Conservation (phyloP, 805 yeast genomes). For the Saccharomycopsis guyanensis region DNA sequence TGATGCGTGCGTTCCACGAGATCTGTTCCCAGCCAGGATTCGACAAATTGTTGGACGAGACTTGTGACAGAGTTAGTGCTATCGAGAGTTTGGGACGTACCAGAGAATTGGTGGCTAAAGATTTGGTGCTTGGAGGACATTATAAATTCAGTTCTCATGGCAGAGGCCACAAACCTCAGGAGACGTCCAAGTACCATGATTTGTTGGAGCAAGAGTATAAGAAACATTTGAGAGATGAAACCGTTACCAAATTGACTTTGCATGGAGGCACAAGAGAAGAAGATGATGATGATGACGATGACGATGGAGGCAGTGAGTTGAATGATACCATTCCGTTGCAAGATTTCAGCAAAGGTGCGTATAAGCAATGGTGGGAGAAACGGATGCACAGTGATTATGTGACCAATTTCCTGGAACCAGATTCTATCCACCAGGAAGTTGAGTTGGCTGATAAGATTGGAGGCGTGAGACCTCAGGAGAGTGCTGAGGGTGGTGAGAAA, state of each 20-base stretch:
- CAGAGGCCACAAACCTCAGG: conserved; percentile 3
- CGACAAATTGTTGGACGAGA: conserved; percentile 54
- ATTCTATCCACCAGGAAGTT: not conserved
- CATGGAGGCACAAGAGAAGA: conserved; percentile 14
- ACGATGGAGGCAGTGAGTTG: conserved; percentile 22
- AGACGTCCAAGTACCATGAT: conserved; percentile 4
- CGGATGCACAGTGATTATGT: conserved; percentile 31
- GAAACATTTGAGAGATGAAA: conserved; percentile 17
- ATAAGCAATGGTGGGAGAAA: conserved; percentile 40
- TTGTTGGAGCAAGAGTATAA: not conserved
- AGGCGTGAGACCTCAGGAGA: no score
- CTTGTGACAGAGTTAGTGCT: conserved; percentile 60
- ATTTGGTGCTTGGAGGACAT: conserved; percentile 45
- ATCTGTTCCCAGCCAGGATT: conserved; percentile 67
- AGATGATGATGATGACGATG: conserved; percentile 21
- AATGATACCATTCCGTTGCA: conserved; percentile 26
- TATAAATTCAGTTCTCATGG: conserved; percentile 28
- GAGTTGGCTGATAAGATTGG: no score
- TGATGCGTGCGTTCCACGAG: conserved; percentile 86
- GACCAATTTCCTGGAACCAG: conserved; percentile 6
- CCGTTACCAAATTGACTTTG: conserved; percentile 3
- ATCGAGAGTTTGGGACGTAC: conserved; percentile 76
- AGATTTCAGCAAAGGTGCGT: conserved; percentile 29
- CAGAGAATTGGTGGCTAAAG: conserved; percentile 66
- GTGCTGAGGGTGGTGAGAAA: no score